Percentiles rank a stretch among this genome's conserved stretches.
phyloP scores from a whole-genome alignment of 805 yeast genomes.

The Metschnikowia dekortorum region DNA sequence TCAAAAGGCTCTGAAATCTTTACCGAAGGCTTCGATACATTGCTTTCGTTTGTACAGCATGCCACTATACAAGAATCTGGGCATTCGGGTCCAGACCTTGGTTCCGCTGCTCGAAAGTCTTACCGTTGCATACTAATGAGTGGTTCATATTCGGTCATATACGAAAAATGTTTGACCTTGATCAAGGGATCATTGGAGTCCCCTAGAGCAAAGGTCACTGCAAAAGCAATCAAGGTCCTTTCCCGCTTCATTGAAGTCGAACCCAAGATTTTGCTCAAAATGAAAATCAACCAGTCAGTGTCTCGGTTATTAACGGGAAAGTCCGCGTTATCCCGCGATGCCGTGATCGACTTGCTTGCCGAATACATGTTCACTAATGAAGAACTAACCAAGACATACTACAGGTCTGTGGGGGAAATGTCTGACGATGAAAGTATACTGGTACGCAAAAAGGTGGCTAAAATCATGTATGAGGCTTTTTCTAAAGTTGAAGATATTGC shows the following conservation, averaged over 20 bases:
- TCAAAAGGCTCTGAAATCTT: neutral
- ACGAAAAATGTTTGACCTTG: slow-evolving; percentile 50
- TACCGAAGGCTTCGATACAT: slow-evolving; percentile 5
- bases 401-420: slow-evolving; percentile 45
- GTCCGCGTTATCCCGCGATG: slow-evolving; percentile 72
- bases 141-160: slow-evolving; percentile 20
- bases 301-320: slow-evolving; percentile 49
- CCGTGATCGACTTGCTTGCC: slow-evolving; percentile 64
- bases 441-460: slow-evolving; percentile 61
- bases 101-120: neutral
- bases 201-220: slow-evolving; percentile 25
- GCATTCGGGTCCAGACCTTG: neutral
- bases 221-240: slow-evolving; percentile 63
- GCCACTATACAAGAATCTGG: neutral
- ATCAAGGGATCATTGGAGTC: slow-evolving; percentile 37
- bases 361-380: slow-evolving; percentile 43
- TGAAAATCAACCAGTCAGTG: slow-evolving; percentile 50
- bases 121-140: slow-evolving; percentile 6
- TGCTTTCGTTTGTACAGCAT: neutral
- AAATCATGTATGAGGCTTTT: slow-evolving; percentile 48
- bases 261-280: slow-evolving; percentile 44
- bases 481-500: slow-evolving; percentile 23
- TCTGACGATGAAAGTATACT: slow-evolving; percentile 56
- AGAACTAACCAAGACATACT: slow-evolving; percentile 44
- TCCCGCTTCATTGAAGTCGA: slow-evolving; percentile 53